Evolutionary conservation across 192 early-diverging fungal genomes (phyloP), one percentile per base, ranked within the genome.

Genomic region (Blastocladiella britannica): DNA sequence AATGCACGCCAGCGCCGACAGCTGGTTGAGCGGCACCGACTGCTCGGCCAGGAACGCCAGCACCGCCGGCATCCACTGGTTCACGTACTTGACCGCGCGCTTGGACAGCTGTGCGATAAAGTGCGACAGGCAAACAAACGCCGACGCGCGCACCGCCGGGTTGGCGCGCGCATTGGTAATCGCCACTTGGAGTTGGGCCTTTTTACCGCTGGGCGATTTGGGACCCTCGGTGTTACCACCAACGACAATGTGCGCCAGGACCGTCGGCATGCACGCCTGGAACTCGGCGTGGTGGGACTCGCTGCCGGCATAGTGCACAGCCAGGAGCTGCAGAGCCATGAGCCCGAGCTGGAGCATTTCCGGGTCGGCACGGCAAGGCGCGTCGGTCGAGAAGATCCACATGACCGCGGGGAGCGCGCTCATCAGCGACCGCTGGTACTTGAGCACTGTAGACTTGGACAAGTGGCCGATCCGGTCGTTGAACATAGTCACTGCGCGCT

Each of bases 401-500:
- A 20, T 9, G 15, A 47, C 37, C 1, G 37, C 37, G 15, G 37
- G 37, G 37, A 47, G 37, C 37, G 37, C n/a, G 37, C 15, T 20
- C 37, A 47, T 47, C 15, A 47, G 37, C 37, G 37, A 20, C 37
- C 2, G 2, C 15, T 20, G 37, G 37, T 47, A 47, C 37, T 47
- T 47, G 12, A 20, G 37, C 15, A 47, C 37, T 3, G 37, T 47
- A 20, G 37, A 9, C 37, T 9, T 4, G 37, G 15, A 20, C 15
- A 47, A 6, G 37, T 47, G 37, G 37, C 37, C 60, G 26, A 89
- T 64, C 65, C 77, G 77, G 26, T 82, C 68, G 65, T 86, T 77
- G 62, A 89, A 76, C 62, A 94, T 70, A 5, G 64, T 67, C 67
- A 91, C 71, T 27, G 82, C 83, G 63, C 82, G 78, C 62, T 81